These are phyloP conservation scores for Adenanthera pavonina DNA, from an alignment of 306 rosid species.

Conservation along the genomic window DNA sequence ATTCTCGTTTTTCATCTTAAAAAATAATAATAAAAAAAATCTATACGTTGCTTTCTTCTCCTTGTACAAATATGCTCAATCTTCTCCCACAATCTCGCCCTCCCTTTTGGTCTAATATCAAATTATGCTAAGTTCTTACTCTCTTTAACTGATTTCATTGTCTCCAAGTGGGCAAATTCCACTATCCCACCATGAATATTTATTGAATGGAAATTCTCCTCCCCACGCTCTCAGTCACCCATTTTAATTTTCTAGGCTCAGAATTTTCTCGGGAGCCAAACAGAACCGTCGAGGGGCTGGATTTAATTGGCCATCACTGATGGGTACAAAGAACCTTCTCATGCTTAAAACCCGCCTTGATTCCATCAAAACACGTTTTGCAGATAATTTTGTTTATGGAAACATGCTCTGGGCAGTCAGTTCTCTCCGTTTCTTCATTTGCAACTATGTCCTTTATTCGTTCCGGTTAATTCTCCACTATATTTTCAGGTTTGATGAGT, in stretches of 20 bases:
- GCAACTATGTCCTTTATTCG: constrained; percentile 38
- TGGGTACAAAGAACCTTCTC: constrained; percentile 51
- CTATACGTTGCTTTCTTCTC: constrained; percentile 36
- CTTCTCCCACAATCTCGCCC: constrained; percentile 62
- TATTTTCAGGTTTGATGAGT: constrained; percentile 53
- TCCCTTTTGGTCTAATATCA: constrained; percentile 38
- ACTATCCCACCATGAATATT: constrained; percentile 2
- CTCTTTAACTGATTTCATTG: constrained; percentile 42
- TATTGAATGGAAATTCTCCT: neutral
- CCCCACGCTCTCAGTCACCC: constrained; percentile 12
- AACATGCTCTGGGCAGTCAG: constrained; percentile 46
- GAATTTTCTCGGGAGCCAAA: constrained; percentile 20
- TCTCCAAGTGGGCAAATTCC: neutral
- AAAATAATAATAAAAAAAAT: neutral
- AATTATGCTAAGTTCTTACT: constrained; percentile 31
- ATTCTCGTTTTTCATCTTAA: neutral
- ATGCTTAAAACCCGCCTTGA: constrained; percentile 46
- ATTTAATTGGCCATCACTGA: constrained; percentile 38
- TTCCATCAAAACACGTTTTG: constrained; percentile 32
- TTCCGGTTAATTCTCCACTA: constrained; percentile 47
- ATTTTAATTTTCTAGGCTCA: constrained; percentile 34
- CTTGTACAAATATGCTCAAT: constrained; percentile 46
- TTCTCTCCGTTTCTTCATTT: constrained; percentile 46
- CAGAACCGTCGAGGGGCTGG: too few relatives aligned
- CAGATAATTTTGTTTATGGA: constrained; percentile 40